phyloP scores from a whole-genome alignment of 2,329 filamentous ascomycete genomes.

The Verticillium isaacii region DNA sequence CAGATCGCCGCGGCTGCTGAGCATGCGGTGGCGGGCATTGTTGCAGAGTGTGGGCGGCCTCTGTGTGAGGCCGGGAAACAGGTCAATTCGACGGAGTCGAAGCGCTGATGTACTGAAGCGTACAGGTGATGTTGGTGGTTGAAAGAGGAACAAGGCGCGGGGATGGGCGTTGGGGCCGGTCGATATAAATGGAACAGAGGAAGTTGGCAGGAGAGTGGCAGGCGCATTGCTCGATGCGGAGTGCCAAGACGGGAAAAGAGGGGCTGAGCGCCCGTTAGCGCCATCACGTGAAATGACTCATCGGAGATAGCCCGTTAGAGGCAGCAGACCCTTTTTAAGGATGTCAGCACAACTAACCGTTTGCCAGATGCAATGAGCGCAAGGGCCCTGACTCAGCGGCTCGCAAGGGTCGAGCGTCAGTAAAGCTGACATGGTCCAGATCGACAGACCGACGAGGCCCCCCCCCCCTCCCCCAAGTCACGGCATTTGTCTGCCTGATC shows the following conservation, averaged over 20 bases:
- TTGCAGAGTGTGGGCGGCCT: slow-evolving; percentile 13
- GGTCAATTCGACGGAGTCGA: background rate
- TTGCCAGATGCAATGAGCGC: background rate
- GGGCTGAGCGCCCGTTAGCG: background rate
- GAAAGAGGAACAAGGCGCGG: background rate
- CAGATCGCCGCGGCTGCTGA: slow-evolving; percentile 1
- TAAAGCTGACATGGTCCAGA: no score
- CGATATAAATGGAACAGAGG: slow-evolving; percentile 2
- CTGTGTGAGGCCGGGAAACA: background rate
- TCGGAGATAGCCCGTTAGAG: background rate
- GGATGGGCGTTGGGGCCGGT: background rate
- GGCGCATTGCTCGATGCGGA: background rate
- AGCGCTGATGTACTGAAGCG: background rate
- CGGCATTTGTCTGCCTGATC: background rate
- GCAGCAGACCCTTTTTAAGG: background rate
- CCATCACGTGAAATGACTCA: background rate
- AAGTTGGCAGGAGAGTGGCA: background rate
- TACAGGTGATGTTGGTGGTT: background rate
- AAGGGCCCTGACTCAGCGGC: background rate
- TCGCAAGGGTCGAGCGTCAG: background rate
- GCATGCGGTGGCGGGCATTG: slow-evolving; percentile 9
- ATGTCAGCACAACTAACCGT: background rate
- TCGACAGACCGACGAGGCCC: no score
- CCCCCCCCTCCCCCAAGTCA: background rate
- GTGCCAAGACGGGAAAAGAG: background rate